Evolutionary conservation across 331 rosid species (phyloP).

Genomic region (Rhamnella rubrinervis): DNA sequence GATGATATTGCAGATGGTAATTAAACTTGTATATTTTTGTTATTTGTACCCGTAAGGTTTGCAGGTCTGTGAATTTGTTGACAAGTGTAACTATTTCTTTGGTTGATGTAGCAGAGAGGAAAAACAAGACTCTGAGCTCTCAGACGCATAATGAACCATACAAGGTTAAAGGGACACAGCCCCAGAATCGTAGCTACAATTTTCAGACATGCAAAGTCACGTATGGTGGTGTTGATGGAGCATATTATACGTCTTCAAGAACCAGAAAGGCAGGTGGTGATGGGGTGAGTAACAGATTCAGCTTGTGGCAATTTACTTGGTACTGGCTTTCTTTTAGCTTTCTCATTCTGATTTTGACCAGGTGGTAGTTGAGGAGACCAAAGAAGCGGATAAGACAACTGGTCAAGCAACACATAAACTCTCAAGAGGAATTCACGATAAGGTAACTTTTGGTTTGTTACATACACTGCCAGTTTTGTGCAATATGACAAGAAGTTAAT

Average conservation of each 20-base stretch:
- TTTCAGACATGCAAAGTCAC: conserved; percentile 64
- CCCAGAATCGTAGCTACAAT: conserved; percentile 29
- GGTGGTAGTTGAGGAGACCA: conserved; percentile 66
- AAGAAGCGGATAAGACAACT: conserved; percentile 78
- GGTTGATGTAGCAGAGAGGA: conserved; percentile 30
- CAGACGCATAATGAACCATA: conserved; percentile 31
- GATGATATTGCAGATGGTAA: conserved; percentile 55
- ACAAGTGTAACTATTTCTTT: not conserved
- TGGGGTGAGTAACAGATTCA: conserved; percentile 53
- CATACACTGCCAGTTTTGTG: too few relatives aligned
- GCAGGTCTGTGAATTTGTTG: conserved; percentile 1
- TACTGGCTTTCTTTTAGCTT: not conserved
- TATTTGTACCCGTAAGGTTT: not conserved
- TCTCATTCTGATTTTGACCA: conserved; percentile 28
- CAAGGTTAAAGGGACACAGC: conserved; percentile 26
- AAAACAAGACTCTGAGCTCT: conserved; percentile 26
- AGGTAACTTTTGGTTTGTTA: conserved; percentile 45
- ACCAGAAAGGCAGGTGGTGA: conserved; percentile 53
- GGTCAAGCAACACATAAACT: conserved; percentile 76
- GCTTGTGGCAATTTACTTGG: conserved; percentile 1
- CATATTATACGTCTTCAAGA: conserved; percentile 69
- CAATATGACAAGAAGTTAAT: not conserved
- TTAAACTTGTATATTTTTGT: not conserved
- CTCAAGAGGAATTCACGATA: conserved; percentile 78
- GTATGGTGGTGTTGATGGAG: conserved; percentile 82